Evolutionary conservation across 257 asterid species (phyloP).

Genomic region (Anisodus tanguticus): DNA sequence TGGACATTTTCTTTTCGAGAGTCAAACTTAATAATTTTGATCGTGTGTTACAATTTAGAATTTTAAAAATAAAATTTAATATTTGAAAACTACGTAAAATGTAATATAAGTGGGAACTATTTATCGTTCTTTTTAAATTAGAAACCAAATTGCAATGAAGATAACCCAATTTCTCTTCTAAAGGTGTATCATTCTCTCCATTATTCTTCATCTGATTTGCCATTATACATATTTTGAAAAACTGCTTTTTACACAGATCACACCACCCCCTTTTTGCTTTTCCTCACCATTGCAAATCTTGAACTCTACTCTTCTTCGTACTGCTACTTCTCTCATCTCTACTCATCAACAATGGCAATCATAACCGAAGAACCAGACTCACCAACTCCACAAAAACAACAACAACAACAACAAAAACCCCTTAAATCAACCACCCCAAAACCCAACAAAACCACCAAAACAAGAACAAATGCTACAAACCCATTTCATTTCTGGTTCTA

Average conservation of each 20-base stretch:
- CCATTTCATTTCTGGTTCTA: slow-evolving; percentile 89
- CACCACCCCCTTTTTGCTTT: background rate
- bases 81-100: no score
- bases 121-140: background rate
- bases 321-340: background rate
- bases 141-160: background rate
- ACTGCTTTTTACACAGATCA: slow-evolving; percentile 11
- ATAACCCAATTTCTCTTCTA: background rate
- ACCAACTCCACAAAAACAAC: slow-evolving; percentile 46
- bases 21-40: no score
- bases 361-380: slow-evolving; percentile 66
- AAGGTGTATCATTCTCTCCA: background rate
- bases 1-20: no score
- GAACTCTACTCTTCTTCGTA: background rate
- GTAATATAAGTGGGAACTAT: no score
- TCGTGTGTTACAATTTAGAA: no score
- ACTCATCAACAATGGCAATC: slow-evolving; percentile 57
- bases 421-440: slow-evolving; percentile 38
- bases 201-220: background rate
- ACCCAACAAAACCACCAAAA: slow-evolving; percentile 34
- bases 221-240: slow-evolving; percentile 13
- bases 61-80: no score
- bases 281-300: background rate
- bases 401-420: slow-evolving; percentile 41
- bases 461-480: slow-evolving; percentile 42